Conservation (phyloP, 345 rosid genomes). For the Murraya koenigii region DNA sequence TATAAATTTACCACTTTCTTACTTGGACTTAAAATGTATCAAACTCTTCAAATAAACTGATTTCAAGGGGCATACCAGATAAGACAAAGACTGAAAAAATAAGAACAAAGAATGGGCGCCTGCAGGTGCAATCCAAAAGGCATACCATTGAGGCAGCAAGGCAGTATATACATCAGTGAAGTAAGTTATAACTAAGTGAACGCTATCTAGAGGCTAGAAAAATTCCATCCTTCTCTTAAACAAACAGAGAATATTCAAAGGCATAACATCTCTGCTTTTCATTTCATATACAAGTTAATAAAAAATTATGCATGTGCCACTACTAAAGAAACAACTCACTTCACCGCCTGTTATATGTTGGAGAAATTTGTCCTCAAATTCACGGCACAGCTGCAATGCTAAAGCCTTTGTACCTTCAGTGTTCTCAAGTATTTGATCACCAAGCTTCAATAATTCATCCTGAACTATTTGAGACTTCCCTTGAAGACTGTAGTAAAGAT, state of each 20-base stretch:
- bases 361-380: conserved; percentile 97
- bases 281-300: background rate
- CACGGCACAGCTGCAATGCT: conserved; percentile 98
- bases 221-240: background rate
- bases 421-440: conserved; percentile 78
- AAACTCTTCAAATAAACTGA: background rate
- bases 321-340: conserved; percentile 49
- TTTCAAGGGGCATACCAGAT: too few relatives aligned
- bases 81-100: too few relatives aligned
- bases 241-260: background rate
- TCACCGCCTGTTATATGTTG: conserved; percentile 87
- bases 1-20: background rate
- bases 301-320: background rate
- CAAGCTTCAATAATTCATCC: conserved; percentile 85
- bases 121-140: background rate
- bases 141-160: background rate
- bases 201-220: background rate
- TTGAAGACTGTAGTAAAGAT: conserved; percentile 62
- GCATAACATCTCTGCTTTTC: background rate
- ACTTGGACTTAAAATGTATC: background rate
- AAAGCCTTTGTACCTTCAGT: conserved; percentile 95
- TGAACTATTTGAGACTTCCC: conserved; percentile 86
- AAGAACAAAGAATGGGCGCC: too few relatives aligned
- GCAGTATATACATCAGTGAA: background rate
- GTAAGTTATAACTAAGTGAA: background rate